Percentiles rank a stretch among this genome's conserved stretches.
Evolutionary conservation across 208 protist genomes (phyloP).

Genomic region (Acanthamoeba lugdunensis): DNA sequence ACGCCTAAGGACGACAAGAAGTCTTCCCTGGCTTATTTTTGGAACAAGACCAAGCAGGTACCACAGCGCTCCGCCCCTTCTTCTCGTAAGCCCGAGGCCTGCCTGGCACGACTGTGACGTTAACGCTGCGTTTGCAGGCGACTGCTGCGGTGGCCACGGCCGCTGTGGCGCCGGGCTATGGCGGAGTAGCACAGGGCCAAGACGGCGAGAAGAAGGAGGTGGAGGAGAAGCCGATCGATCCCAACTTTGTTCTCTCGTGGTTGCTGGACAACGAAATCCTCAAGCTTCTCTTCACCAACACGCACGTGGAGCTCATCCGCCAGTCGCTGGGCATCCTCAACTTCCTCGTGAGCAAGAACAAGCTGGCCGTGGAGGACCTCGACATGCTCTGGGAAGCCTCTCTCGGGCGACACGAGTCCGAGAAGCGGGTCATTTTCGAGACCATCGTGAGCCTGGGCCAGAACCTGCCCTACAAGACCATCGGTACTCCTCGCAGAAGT

Average conservation of each 20-base stretch:
- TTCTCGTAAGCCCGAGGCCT: neutral
- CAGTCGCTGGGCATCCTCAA: conserved; percentile 48
- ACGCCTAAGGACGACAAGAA: conserved; percentile 75
- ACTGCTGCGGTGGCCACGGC: conserved; percentile 61
- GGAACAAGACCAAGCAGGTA: conserved; percentile 74
- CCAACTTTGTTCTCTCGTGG: conserved; percentile 62
- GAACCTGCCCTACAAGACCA: conserved; percentile 65
- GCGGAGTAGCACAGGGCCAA: neutral
- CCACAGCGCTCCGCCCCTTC: neutral
- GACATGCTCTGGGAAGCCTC: conserved; percentile 77
- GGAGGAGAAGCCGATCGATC: conserved; percentile 70
- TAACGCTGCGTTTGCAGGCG: neutral
- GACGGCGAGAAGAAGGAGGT: conserved; percentile 36
- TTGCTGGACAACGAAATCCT: conserved; percentile 69
- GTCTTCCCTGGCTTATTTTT: conserved; percentile 55
- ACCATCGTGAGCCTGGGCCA: conserved; percentile 66
- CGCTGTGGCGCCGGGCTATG: conserved; percentile 12
- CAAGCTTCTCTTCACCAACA: conserved; percentile 71
- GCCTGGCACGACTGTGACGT: neutral
- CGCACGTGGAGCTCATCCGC: conserved; percentile 69
- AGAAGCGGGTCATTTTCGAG: conserved; percentile 72
- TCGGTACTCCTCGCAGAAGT: neutral
- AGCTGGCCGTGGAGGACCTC: conserved; percentile 47
- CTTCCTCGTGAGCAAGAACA: conserved; percentile 38
- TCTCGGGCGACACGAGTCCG: conserved; percentile 68